Evolutionary conservation across 75 land plant species (phyloP).

Genomic region (Larix kaempferi): DNA sequence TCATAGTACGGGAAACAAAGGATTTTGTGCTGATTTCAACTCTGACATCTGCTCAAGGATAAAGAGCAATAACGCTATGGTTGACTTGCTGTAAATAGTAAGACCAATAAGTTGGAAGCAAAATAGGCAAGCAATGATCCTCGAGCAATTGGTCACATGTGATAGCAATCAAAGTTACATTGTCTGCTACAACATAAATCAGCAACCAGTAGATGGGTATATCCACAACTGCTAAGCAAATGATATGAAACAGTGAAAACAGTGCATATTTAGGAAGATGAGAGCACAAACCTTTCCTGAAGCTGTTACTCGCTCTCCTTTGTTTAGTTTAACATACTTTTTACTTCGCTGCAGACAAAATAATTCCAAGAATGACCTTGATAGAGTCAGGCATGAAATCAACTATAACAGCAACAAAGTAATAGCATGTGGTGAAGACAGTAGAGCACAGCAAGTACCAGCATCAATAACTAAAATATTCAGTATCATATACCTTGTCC

Average conservation of each 20-base stretch:
- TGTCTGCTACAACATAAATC: too few relatives aligned
- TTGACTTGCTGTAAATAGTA: background rate
- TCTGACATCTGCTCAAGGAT: background rate
- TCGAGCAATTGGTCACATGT: background rate
- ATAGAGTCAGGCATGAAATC: background rate
- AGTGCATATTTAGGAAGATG: background rate
- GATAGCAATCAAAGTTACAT: background rate
- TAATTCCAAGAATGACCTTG: conserved; percentile 5
- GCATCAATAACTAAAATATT: conserved; percentile 1
- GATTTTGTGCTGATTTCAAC: background rate
- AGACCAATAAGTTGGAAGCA: background rate
- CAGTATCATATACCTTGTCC: conserved; percentile 71
- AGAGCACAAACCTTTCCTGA: conserved; percentile 74
- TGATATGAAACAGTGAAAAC: background rate
- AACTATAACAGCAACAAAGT: background rate
- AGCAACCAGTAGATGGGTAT: too few relatives aligned
- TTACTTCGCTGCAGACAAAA: conserved; percentile 71
- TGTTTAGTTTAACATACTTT: conserved; percentile 87
- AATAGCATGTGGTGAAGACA: background rate
- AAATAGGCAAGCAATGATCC: background rate
- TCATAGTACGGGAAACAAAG: background rate
- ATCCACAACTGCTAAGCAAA: too few relatives aligned
- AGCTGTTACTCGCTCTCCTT: conserved; percentile 91
- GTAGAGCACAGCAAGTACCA: background rate
- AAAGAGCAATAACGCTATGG: too few relatives aligned